Evolutionary conservation across 2,329 filamentous ascomycete species (phyloP), one percentile per base, ranked within the genome.

Genomic region (Colletotrichum sp.): DNA sequence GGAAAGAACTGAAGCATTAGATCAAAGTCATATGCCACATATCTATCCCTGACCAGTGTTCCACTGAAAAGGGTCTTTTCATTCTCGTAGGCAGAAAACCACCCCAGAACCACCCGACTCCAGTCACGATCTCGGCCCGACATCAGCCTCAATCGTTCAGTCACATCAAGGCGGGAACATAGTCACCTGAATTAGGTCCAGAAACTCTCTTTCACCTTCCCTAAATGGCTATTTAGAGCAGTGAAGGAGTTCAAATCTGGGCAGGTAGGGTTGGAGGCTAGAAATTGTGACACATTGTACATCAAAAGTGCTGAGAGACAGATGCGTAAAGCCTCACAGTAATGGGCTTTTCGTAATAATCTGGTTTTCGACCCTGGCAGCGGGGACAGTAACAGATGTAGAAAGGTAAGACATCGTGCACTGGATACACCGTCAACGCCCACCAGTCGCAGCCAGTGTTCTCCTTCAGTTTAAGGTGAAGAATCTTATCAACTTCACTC

Each of bases 11-110:
- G 36, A 15, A 18, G 18, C 0, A 43, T 2, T n/a, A 2, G 11
- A n/a, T 5, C 9, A n/a, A 43, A n/a, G 8, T 0, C 16, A 12
- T 43, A 6, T 9, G 38, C 18, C n/a, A 11, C 1, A 1, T 11
- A 11, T n/a, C 1, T 0, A 43, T 6, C 18, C 9, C 1, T 43
- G 38, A 6, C 1, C 18, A n/a, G 38, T n/a, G 18, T 43, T 11
- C 16, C 18, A 43, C 38, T 2, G 38, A n/a, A 11, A 43, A 43
- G 9, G 38, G 38, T 6, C 18, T n/a, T 43, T 6, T n/a, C 16
- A 38, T 38, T 38, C 36, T 38, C 0, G 1, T 0, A 38, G 16
- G 36, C 36, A 38, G 36, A 16, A 38, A 43, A 43, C 18, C 38
- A 18, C 11, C 38, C 38, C 1, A n/a, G 38, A 43, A n/a, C 38